Conservation (phyloP, 441 rosid genomes). For the Arabidopsis lyrata region DNA sequence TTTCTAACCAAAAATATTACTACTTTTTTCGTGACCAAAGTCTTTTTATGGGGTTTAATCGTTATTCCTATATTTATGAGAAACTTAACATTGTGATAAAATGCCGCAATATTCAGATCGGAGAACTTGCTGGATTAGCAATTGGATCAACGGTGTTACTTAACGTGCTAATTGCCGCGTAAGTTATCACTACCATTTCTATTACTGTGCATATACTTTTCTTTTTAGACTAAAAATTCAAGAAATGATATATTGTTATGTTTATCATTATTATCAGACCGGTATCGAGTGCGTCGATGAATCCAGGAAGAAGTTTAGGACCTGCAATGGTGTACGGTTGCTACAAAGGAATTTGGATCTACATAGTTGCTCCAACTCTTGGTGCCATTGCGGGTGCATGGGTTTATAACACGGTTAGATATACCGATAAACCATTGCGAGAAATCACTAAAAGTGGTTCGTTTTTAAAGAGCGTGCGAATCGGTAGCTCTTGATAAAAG, state of each 20-base stretch:
- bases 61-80: not conserved
- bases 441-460: conserved; percentile 80
- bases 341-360: conserved; percentile 75
- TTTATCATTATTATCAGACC: conserved; percentile 52
- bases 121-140: conserved; percentile 94
- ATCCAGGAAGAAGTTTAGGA: conserved; percentile 89
- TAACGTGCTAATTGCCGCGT: conserved; percentile 91
- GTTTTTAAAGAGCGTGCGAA: conserved; percentile 53
- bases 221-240: not conserved
- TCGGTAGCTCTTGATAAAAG: conserved; percentile 28
- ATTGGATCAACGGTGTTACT: conserved; percentile 83
- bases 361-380: conserved; percentile 58
- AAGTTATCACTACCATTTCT: conserved; percentile 19
- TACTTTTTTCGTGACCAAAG: not conserved
- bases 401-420: conserved; percentile 76
- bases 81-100: conserved; percentile 13
- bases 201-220: not conserved
- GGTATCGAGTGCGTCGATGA: conserved; percentile 90
- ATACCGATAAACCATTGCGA: conserved; percentile 79
- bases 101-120: conserved; percentile 49
- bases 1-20: not conserved
- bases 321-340: conserved; percentile 68
- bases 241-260: not conserved
- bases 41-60: not conserved
- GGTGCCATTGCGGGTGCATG: conserved; percentile 86